Evolutionary conservation across 208 protist genomes (phyloP).

Genomic region (Crithidia brevicula): DNA sequence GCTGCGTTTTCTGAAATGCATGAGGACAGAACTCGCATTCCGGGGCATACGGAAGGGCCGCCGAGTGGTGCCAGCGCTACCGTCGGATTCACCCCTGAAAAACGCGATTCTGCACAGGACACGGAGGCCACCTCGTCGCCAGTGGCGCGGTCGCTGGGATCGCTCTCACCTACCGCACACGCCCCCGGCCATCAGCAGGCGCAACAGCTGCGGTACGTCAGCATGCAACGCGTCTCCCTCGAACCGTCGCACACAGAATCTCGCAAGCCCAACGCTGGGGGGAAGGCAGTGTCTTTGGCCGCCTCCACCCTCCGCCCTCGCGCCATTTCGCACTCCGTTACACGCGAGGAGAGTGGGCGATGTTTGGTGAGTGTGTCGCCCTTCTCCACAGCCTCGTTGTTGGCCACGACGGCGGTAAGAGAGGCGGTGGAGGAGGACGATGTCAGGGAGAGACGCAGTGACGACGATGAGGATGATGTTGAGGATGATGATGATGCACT

Average conservation of each 20-base stretch:
- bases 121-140: slow-evolving; percentile 6
- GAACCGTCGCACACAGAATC: neutral
- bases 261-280: too few relatives aligned
- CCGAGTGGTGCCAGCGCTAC: neutral
- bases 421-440: neutral
- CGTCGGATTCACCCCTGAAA: too few relatives aligned
- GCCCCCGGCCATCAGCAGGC: slow-evolving; percentile 5
- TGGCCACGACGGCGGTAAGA: neutral
- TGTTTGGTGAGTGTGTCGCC: slow-evolving; percentile 36
- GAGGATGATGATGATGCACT: neutral
- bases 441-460: neutral
- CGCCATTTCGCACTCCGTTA: neutral
- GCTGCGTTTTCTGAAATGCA: too few relatives aligned
- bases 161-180: neutral
- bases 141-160: neutral
- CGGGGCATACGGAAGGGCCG: too few relatives aligned
- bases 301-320: too few relatives aligned
- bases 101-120: neutral
- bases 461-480: neutral
- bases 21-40: too few relatives aligned
- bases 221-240: neutral
- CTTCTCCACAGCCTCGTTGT: slow-evolving; percentile 28
- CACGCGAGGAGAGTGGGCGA: slow-evolving; percentile 22
- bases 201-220: neutral
- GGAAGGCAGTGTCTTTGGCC: too few relatives aligned